Evolutionary conservation across 306 rosid genomes (phyloP).

Genomic region (Prunus persica): DNA sequence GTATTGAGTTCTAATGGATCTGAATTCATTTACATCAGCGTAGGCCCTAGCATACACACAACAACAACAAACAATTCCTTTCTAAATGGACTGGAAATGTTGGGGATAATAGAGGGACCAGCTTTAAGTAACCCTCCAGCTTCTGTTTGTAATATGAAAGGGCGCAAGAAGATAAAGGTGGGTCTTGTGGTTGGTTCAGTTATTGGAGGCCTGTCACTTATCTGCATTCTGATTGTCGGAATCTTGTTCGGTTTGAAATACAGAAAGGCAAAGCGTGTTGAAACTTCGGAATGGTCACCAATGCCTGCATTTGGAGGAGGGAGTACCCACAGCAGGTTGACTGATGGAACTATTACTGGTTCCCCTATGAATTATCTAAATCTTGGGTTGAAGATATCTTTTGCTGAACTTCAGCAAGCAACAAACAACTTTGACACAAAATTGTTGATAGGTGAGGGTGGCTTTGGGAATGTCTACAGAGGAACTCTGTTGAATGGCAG

Average conservation of each 20-base stretch:
- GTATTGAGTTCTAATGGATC: constrained; percentile 22
- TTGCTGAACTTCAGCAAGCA: constrained; percentile 34
- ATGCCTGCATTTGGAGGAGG: constrained; percentile 37
- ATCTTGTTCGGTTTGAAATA: constrained; percentile 18
- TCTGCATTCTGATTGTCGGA: constrained; percentile 20
- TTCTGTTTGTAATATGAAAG: background rate
- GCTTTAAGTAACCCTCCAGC: background rate
- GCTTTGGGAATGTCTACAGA: constrained; percentile 53
- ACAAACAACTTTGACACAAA: constrained; percentile 40
- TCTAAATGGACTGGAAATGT: constrained; percentile 49
- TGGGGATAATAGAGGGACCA: constrained; percentile 19
- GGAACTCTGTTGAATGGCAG: constrained; percentile 32
- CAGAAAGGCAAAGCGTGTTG: constrained; percentile 19
- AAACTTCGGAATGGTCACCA: constrained; percentile 35
- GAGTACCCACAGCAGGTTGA: constrained; percentile 33
- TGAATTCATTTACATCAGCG: constrained; percentile 23
- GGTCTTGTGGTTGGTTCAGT: constrained; percentile 22
- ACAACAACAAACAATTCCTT: background rate
- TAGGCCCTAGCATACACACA: background rate
- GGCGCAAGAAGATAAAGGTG: background rate
- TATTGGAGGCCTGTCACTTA: constrained; percentile 28
- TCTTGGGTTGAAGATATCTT: constrained; percentile 40
- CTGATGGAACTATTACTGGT: constrained; percentile 16
- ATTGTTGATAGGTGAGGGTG: constrained; percentile 40
- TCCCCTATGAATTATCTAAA: constrained; percentile 28